Evolutionary conservation across 164 flowering plant genomes (phyloP), one percentile per base, ranked within the genome.

Genomic region (Houttuynia cordata): DNA sequence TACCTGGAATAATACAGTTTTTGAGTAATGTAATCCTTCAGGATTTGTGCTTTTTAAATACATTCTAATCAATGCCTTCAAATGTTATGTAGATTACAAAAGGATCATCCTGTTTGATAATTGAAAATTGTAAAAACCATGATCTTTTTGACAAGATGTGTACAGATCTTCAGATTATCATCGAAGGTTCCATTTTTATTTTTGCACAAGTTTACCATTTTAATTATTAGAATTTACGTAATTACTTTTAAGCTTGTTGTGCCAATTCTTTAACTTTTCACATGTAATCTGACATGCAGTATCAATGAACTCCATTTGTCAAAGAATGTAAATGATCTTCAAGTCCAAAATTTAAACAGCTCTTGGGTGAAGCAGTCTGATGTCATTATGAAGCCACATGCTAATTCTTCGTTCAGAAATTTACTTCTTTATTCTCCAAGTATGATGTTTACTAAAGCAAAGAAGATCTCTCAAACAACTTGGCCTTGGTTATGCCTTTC

Each of bases 361-460:
- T 23, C 71, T 65, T 66, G 79, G 67, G 62, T 63, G 50, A 82
- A 74, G 74, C 83, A 73, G 63, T 63, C 69, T 61, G 86, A 79
- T 55, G 65, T 64, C 56, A 45, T 66, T 23, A 82, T 75, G 67
- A 87, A 87, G 71, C 91, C 93, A 49, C 63, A 62, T 61, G 56
- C 66, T 22, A 75, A 74, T 65, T 75, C 77, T 60, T 67, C 63
- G 34, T 22, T 85, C 63, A 76, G 58, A 64, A 83, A 87, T 67
- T 76, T 89, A 59, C 77, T 89, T 64, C 76, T 87, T 53, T 79
- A 67, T 70, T 86, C 65, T 70, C 93, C 96, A 69, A 91, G 98
- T 92, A 79, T 55, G 49, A 45, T 12, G 14, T 45, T 45, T 12
- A 2, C 9, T 45, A 1, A 17, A 17, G 49, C 49, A 45, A 45